Evolutionary conservation across 1,284 basidiomycete species (phyloP), one percentile per base, ranked within the genome.

Genomic region (Ustilago xerochloae): DNA sequence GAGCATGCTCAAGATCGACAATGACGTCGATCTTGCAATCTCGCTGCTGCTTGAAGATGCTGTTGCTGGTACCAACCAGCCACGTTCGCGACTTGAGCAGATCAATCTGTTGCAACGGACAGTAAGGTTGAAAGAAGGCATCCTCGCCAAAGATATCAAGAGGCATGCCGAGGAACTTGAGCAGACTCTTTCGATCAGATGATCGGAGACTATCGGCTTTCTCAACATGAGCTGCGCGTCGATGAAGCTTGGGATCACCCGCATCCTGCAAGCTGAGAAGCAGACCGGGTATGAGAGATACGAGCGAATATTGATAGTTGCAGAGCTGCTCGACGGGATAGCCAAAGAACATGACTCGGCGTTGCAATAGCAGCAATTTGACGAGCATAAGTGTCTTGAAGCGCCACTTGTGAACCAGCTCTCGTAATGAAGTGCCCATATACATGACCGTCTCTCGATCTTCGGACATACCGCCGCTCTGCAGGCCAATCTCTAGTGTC

Each of bases 61-160:
- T 90, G 85, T 99, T 99, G 8, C 96, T 99, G 69, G 93, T 94
- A 10, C 96, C 89, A 5, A 87, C 86, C 20, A 99, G 87, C 91
- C 92, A 99, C 45, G 88, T 87, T 4, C 92, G 91, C 29, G 91
- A 89, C 77, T 89, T 90, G 39, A 97, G 86, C 86, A 94, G 89
- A 75, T 98, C 96, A 16, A 97, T 88, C 85, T 99, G 95, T 85
- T 99, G 96, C 8, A 99, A 85, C 0, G 96, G 96, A 22, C 99
- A 87, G 85, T 98, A 99, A 1, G 96, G 97, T 85, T 99, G 96
- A 86, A 99, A 99, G 86, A 98, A 95, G 2, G 94, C 89, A 74
- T 93, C 93, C 56, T 83, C 60, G 39, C 86, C 85, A 66, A 86
- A 87, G 18, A 87, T 64, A 80, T 95, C 91, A 15, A 97, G 86